Evolutionary conservation across 305 asterid genomes (phyloP).

Genomic region (Fraxinus paxiana): DNA sequence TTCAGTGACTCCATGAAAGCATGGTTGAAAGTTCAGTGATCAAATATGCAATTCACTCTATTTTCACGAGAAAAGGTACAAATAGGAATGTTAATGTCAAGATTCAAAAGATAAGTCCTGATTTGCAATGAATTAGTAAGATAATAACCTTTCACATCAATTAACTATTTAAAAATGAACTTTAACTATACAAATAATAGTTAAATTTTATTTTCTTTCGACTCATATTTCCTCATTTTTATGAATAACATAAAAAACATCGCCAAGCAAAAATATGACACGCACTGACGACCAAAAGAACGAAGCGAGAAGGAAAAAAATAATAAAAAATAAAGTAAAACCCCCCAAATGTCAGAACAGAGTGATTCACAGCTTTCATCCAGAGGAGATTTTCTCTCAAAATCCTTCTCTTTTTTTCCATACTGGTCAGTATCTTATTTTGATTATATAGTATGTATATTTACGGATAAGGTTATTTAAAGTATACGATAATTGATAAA

Average conservation of each 20-base stretch:
- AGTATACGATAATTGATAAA: neutral
- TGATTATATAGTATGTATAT: neutral
- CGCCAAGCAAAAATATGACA: neutral
- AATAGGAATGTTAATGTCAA: neutral
- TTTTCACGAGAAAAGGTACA: neutral
- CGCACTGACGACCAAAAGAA: neutral
- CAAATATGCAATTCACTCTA: too few species aligned
- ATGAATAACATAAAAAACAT: neutral
- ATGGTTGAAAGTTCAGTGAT: too few species aligned
- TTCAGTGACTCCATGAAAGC: too few species aligned
- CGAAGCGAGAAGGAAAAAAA: neutral
- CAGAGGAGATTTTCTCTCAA: conserved; percentile 8
- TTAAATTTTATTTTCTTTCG: neutral
- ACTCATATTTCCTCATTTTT: neutral
- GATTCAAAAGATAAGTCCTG: neutral
- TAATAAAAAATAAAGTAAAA: conserved; percentile 10
- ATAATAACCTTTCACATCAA: too few species aligned
- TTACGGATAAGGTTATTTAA: neutral
- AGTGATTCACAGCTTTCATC: conserved; percentile 21
- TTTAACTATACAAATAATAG: too few species aligned
- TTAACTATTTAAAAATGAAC: too few species aligned
- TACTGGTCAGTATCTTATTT: conserved; percentile 17
- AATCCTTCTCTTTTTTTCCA: neutral
- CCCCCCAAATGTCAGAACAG: conserved; percentile 18
- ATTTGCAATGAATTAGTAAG: too few species aligned